phyloP scores from a whole-genome alignment of 345 rosid species.

The Ricinus communis region DNA sequence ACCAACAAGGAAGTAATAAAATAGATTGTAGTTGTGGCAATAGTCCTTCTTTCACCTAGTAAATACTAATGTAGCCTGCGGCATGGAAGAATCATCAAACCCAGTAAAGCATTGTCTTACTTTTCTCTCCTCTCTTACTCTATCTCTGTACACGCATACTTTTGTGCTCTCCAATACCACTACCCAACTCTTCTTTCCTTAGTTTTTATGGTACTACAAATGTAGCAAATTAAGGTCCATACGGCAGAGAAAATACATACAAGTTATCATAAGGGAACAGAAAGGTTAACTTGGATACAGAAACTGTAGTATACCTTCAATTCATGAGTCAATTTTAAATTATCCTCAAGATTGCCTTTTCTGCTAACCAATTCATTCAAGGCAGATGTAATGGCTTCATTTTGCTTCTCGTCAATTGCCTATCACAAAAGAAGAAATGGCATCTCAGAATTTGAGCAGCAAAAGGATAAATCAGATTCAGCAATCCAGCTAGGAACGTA shows the following conservation, averaged over 20 bases:
- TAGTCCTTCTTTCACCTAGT: neutral
- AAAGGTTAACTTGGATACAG: neutral
- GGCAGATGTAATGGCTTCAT: slow-evolving; percentile 73
- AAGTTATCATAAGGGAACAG: neutral
- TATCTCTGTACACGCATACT: neutral
- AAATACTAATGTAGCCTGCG: neutral
- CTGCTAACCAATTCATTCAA: slow-evolving; percentile 67
- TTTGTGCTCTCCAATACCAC: neutral
- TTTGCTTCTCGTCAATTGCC: slow-evolving; percentile 93
- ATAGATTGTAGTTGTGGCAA: neutral
- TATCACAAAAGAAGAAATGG: slow-evolving; percentile 34
- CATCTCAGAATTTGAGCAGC: slow-evolving; percentile 18
- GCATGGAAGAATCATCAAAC: neutral
- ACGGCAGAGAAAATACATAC: neutral
- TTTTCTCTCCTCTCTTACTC: neutral
- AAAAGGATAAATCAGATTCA: slow-evolving; percentile 21
- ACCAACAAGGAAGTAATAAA: neutral
- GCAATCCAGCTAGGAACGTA: slow-evolving; percentile 9
- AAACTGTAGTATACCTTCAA: slow-evolving; percentile 59
- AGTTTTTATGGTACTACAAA: neutral
- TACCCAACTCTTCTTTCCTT: neutral
- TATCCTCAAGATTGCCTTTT: slow-evolving; percentile 83
- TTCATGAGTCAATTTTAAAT: slow-evolving; percentile 72
- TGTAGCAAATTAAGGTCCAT: neutral
- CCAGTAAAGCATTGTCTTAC: neutral